Evolutionary conservation across 1,284 basidiomycete species (phyloP), one percentile per base, ranked within the genome.

Genomic region (Cystobasidium sp.): DNA sequence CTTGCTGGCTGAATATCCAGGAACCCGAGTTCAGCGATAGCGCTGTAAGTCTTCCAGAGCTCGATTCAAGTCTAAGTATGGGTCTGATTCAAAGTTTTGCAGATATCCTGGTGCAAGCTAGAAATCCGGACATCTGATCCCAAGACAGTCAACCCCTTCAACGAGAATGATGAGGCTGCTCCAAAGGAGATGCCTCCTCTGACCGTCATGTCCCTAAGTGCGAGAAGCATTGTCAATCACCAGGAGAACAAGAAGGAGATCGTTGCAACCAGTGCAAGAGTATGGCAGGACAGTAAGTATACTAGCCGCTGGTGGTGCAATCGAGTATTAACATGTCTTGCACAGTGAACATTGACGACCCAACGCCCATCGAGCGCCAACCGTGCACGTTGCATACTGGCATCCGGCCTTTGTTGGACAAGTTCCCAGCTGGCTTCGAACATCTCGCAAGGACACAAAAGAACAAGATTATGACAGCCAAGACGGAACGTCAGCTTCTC

Each of bases 51-150:
- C 6, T 37, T 10, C 39, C 18, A 10, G n/a, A 59, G 51, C 10
- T 31, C 31, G 12, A 31, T 67, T 4, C 37, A 47, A 53, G 37
- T 64, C n/a, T 56, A 7, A 24, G 31, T 75, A 52, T 10, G n/a
- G 44, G 18, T 37, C 8, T 59, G 20, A 67, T 51, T 41, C 61
- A 8, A 14, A 47, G 12, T 63, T 71, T 75, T 20, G 20, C 41
- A 94, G 93, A 87, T 91, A 20, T 95, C 92, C 0, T 97, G 94
- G 94, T 96, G 94, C 81, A 96, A 97, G 84, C 84, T 97, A 37
- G 96, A 99, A 84, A 91, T 89, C n/a, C 88, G 87, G 0, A 90
- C 95, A 12, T 84, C 87, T 14, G 88, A 94, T 79, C 94, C 94
- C 1, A 97, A 97, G 81, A 88, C 92, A 78, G 88, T 98, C 81